Evolutionary conservation across 805 yeast genomes (phyloP), one percentile per base, ranked within the genome.

Genomic region (Wickerhamiella nectarea): DNA sequence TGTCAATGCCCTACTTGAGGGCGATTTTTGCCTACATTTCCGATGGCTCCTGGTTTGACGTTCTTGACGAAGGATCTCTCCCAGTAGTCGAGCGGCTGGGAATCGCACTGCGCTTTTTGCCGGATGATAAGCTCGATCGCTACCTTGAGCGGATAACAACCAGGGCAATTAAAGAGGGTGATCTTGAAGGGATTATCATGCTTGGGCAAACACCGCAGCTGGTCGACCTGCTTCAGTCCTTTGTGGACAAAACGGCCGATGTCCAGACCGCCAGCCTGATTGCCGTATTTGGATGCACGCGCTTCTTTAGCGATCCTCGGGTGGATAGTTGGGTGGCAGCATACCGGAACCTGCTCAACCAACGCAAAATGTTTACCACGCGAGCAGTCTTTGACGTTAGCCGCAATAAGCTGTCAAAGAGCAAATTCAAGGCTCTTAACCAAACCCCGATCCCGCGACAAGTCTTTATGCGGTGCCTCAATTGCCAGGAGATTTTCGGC

Each of bases 21-120:
- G 95, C 94, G 0, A 82, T 89, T 1, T 89, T 89, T 67, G 95
- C 95, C 0, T 89, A 78, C 53, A 80, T 89, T 43, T 86, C 95
- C 0, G 95, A 89, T 56, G 81, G 84, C 37, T 91, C 87, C 50
- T 89, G 97, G 96, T 80, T 89, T 78, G 96, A 85, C 55, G 94
- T 89, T 1, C 66, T 89, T 42, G 94, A 85, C 56, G 96, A 89
- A 55, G 76, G 80, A 15, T 80, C 94, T 1, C 68, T 89, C 34
- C 95, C 98, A 0, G 65, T 89, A 34, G 69, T 89, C 43, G 98
- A 89, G 56, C 67, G 95, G 50, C 62, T 89, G 10, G 96, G 96
- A 1, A 89, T 89, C 21, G 96, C 97, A 0, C 65, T 89, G 19
- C 68, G 95, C 39, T 89, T 83, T 53, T 64, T 89, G 26, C 75